Conservation (phyloP, 495 filamentous ascomycete genomes). For the Sordaria brevicollis region DNA sequence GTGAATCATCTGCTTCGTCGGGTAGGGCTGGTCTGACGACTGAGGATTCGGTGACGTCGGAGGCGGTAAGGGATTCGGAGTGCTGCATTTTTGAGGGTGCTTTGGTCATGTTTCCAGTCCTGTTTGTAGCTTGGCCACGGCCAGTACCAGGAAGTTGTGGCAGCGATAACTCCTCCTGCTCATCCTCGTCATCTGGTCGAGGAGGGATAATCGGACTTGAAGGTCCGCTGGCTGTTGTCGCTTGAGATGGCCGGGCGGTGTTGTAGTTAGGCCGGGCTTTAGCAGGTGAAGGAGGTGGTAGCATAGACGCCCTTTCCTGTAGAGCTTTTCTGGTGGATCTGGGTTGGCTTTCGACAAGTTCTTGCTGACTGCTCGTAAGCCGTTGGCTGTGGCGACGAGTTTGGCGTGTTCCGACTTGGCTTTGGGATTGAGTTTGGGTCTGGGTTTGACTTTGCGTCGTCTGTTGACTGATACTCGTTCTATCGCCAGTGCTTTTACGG, state of each 20-base stretch:
- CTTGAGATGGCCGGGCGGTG: conserved; percentile 29
- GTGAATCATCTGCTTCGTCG: not conserved
- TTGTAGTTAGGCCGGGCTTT: not conserved
- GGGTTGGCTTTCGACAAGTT: not conserved
- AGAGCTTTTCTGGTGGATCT: not conserved
- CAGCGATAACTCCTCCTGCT: not conserved
- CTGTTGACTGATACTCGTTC: not conserved
- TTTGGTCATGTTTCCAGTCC: too few relatives aligned
- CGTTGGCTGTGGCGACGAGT: conserved; percentile 2
- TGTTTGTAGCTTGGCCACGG: too few relatives aligned
- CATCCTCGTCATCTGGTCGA: not conserved
- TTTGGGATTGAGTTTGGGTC: too few relatives aligned
- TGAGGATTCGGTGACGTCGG: not conserved
- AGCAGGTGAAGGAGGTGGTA: not conserved
- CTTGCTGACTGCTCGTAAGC: not conserved
- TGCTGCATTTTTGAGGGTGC: too few relatives aligned
- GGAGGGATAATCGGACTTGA: conserved; percentile 15
- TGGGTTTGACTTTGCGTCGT: not conserved
- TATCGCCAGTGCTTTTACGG: not conserved
- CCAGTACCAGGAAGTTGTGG: too few relatives aligned
- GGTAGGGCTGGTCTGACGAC: not conserved
- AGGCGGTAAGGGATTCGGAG: not conserved
- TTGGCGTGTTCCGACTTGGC: not conserved
- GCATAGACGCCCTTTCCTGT: not conserved
- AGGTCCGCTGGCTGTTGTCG: conserved; percentile 30